Conservation (phyloP, 208 protist species). For the Pavlovales sp. region DNA sequence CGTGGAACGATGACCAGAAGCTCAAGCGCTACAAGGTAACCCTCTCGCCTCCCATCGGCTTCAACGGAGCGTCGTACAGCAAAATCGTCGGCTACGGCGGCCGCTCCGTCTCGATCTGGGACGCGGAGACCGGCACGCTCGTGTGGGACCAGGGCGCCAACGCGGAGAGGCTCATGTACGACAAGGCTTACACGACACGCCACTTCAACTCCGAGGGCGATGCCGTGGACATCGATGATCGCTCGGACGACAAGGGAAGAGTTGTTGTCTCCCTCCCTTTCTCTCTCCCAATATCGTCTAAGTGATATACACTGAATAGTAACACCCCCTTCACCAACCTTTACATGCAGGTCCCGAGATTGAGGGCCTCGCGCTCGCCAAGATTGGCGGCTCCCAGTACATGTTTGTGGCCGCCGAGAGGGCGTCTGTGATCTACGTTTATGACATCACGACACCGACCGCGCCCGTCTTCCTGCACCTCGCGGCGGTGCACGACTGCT, state of each 20-base stretch:
- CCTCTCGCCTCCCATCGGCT: too few species aligned
- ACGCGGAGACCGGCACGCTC: not conserved
- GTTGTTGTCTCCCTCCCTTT: too few species aligned
- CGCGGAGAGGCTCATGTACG: not conserved
- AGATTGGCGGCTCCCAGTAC: not conserved
- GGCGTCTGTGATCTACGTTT: not conserved
- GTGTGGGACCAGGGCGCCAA: not conserved
- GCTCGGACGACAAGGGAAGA: conserved; percentile 3
- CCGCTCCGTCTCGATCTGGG: not conserved
- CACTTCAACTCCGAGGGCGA: not conserved
- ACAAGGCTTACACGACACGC: not conserved
- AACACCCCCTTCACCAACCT: too few species aligned
- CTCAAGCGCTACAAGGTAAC: too few species aligned
- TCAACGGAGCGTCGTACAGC: not conserved
- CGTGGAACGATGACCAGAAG: too few species aligned
- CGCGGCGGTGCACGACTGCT: not conserved
- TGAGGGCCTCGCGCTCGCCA: not conserved
- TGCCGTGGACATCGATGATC: not conserved
- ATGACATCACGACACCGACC: not conserved
- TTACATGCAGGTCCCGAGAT: not conserved
- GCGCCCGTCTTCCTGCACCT: not conserved
- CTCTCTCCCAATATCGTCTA: too few species aligned
- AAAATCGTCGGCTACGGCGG: not conserved
- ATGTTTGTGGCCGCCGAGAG: not conserved
- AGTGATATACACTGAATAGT: too few species aligned